Evolutionary conservation across 495 filamentous ascomycete species (phyloP), one percentile per base, ranked within the genome.

Genomic region (Coniosporium apollinis): DNA sequence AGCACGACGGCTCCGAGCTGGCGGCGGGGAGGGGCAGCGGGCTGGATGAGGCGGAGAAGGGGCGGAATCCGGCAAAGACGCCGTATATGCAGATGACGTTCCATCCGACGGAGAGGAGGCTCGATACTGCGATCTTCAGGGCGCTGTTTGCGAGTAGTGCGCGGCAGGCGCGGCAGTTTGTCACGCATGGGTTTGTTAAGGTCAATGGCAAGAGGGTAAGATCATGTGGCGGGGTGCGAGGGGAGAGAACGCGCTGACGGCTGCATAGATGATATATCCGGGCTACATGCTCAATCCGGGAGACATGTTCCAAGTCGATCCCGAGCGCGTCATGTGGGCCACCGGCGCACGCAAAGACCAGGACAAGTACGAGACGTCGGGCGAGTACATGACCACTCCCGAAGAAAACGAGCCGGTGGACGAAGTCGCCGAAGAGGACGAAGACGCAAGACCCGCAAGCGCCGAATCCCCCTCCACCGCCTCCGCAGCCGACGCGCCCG

Each of bases 271-370:
- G 81, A 68, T 64, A 30, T 76, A 93, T 51, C 86, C 89, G 1
- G 76, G 82, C 42, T 97, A 96, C 59, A 79, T 85, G 49, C 76
- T 97, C 19, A 97, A 97, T 57, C 89, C 89, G 7, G 89, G 89
- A 32, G 89, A 97, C 52, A 79, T 97, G 66, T 97, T 96, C 68
- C 81, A 87, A 49, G 91, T 97, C 49, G 79, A 94, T 5, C 68
- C 76, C 28, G 82, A 89, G 4, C 72, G 74, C 39, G 91, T 96
- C 20, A 66, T 97, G 58, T 80, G 60, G 44, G 89, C 82, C 16
- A 94, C 84, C 7, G 89, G 89, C 21, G 67, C 66, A 2, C 67
- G 69, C 7, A 92, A 87, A 51, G 51, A 60, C 14, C 62, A 52
- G 29, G 59, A 51, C 21, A 43, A 43, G 25, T 46, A 40, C 15